phyloP scores from a whole-genome alignment of 176 grass and related monocot genomes.

The Thinopyrum elongatum region DNA sequence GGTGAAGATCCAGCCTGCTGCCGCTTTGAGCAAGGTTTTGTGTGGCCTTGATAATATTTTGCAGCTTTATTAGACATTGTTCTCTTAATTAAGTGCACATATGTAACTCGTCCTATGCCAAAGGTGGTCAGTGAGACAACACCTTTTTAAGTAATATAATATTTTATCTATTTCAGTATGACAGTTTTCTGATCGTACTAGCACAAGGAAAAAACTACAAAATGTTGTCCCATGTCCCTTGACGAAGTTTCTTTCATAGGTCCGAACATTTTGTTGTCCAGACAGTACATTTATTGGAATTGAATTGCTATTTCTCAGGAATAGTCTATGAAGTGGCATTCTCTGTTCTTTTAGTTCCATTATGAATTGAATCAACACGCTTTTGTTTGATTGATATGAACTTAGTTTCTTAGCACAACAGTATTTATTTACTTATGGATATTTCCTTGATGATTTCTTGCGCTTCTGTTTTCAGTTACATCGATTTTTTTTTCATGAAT shows the following conservation, averaged over 20 bases:
- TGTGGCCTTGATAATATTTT: too few relatives aligned
- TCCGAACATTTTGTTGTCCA: not conserved
- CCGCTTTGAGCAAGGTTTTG: too few relatives aligned
- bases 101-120: too few relatives aligned
- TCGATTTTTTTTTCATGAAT: conserved; percentile 95
- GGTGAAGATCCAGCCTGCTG: too few relatives aligned
- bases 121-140: too few relatives aligned
- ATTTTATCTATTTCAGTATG: not conserved
- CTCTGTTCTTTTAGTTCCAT: not conserved
- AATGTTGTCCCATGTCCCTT: not conserved
- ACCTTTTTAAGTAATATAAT: not conserved
- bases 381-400: not conserved
- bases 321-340: not conserved
- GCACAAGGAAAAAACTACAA: not conserved
- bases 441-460: conserved; percentile 28
- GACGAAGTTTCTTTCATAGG: not conserved
- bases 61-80: too few relatives aligned
- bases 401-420: not conserved
- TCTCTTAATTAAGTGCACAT: too few relatives aligned
- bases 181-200: not conserved
- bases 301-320: not conserved
- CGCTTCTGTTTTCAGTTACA: conserved; percentile 69
- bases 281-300: not conserved
- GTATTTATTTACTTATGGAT: conserved; percentile 4
- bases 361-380: not conserved